These are phyloP conservation scores for Trichoderma harzianum DNA, from an alignment of 2,329 filamentous ascomycete genomes.

Conservation along the genomic window DNA sequence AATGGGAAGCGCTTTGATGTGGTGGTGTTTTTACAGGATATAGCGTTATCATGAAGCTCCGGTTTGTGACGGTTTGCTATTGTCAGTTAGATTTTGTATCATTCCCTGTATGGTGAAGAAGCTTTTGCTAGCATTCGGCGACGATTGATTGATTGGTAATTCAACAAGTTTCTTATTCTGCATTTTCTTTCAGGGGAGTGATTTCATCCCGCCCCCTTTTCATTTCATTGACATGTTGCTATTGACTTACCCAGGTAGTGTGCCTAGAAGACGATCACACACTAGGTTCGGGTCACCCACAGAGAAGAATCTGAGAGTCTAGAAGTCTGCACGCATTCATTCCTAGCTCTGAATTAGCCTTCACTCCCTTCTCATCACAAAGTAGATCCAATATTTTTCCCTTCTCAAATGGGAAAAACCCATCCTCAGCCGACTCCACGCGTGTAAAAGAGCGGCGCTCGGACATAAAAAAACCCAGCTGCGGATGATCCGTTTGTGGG, in stretches of 20 bases:
- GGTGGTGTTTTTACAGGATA: background rate
- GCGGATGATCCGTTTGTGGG: background rate
- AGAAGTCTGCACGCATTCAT: background rate
- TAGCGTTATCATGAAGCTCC: background rate
- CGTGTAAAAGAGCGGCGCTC: constrained; percentile 4
- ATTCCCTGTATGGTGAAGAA: background rate
- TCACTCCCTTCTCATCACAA: background rate
- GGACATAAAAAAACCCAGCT: background rate
- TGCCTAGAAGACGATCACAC: background rate
- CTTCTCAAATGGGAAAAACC: background rate
- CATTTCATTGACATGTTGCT: background rate
- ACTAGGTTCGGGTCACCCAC: background rate
- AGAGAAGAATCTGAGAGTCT: background rate
- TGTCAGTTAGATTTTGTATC: constrained; percentile 8
- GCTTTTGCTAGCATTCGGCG: constrained; percentile 8
- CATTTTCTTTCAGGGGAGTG: background rate
- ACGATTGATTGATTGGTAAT: constrained; percentile 6
- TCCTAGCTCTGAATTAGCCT: constrained; percentile 2
- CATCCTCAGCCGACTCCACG: background rate
- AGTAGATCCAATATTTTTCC: background rate
- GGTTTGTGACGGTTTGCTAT: background rate
- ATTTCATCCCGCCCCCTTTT: background rate
- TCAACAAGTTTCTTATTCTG: background rate
- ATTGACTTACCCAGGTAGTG: background rate
- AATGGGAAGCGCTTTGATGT: background rate